phyloP scores from a whole-genome alignment of 352 stramenopile genomes.

The Phytopythium aichiense region DNA sequence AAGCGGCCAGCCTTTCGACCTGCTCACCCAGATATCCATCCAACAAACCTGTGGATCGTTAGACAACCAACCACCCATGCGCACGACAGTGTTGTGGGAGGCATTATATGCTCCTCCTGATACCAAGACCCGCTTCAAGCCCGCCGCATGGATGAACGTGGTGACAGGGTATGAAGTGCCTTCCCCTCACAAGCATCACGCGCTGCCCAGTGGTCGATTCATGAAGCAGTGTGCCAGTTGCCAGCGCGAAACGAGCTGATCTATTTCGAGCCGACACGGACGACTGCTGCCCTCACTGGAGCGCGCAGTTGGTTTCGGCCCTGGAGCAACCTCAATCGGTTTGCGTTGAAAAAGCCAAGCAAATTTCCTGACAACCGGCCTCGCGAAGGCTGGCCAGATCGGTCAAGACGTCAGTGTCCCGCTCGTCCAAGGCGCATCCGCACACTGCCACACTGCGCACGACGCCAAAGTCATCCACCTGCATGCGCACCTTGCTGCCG shows the following conservation, averaged over 20 bases:
- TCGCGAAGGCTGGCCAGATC: background rate
- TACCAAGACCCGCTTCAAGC: too few relatives aligned
- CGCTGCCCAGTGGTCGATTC: background rate
- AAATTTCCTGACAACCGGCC: too few relatives aligned
- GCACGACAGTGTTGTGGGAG: too few relatives aligned
- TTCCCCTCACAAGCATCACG: too few relatives aligned
- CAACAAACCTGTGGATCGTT: background rate
- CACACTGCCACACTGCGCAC: background rate
- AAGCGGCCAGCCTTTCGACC: background rate
- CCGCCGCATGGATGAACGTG: too few relatives aligned
- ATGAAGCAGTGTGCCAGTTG: background rate
- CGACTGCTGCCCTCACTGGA: too few relatives aligned
- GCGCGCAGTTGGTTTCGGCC: too few relatives aligned
- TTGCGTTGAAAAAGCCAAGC: too few relatives aligned
- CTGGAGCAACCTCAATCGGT: too few relatives aligned
- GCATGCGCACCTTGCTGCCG: background rate
- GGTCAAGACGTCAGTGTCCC: background rate
- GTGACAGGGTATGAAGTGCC: too few relatives aligned
- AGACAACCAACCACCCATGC: too few relatives aligned
- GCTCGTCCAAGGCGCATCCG: background rate
- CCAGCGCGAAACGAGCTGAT: background rate
- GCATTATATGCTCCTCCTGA: too few relatives aligned
- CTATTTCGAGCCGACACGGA: background rate
- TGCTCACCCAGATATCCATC: background rate
- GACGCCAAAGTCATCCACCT: background rate